Percentiles rank a stretch among this genome's conserved stretches.
Conservation (phyloP, 805 yeast genomes). For the Candida montana region DNA sequence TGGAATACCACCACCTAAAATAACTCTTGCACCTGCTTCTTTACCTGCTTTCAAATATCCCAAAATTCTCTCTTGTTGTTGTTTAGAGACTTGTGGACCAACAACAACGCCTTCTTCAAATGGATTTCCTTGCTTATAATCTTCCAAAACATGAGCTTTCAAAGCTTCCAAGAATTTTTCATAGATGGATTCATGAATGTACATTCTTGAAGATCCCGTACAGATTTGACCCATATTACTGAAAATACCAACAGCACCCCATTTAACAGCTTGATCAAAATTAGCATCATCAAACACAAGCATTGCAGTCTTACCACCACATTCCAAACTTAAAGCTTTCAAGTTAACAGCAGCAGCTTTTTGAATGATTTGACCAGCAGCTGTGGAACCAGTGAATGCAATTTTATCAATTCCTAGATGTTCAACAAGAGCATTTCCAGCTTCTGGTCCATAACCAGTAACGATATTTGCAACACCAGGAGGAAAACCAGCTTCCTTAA, state of each 20-base stretch:
- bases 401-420: conserved; percentile 44
- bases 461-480: conserved; percentile 46
- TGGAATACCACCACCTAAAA: conserved; percentile 39
- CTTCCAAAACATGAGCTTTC: conserved; percentile 27
- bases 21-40: conserved; percentile 47
- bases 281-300: conserved; percentile 44
- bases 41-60: conserved; percentile 43
- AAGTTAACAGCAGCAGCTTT: conserved; percentile 37
- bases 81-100: conserved; percentile 53
- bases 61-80: conserved; percentile 42
- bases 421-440: conserved; percentile 42
- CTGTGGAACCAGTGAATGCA: conserved; percentile 54
- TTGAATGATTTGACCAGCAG: conserved; percentile 41
- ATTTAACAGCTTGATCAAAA: conserved; percentile 41
- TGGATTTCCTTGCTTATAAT: conserved; percentile 41
- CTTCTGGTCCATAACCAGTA: conserved; percentile 38
- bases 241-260: conserved; percentile 52
- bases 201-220: conserved; percentile 57
- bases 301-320: conserved; percentile 50
- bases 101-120: conserved; percentile 36
- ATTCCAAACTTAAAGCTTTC: conserved; percentile 44
- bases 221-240: conserved; percentile 62
- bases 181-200: conserved; percentile 49
- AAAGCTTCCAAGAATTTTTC: conserved; percentile 43
- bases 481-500: conserved; percentile 42